Evolutionary conservation across 2,329 filamentous ascomycete genomes (phyloP), one percentile per base, ranked within the genome.

Genomic region (Septoria linicola): DNA sequence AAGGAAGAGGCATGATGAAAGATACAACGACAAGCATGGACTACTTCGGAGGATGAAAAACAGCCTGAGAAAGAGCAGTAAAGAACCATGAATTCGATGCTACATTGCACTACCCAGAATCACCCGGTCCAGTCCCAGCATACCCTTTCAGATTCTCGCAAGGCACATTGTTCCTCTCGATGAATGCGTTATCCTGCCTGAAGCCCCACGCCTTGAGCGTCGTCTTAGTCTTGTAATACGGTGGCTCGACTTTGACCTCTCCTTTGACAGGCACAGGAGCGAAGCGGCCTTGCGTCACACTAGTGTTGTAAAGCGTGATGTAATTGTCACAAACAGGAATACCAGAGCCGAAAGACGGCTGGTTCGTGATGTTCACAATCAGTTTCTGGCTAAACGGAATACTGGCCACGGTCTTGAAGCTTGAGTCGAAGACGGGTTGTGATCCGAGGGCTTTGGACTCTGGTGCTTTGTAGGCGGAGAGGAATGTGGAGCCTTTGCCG

Each of bases 311-410:
- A 8, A 57, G 46, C 11, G 45, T 53, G 14, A 53, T 54, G 37
- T 47, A 50, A 34, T 50, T 51, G 35, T 57, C 51, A 34, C 54
- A 56, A 11, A 51, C 39, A 1, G 30, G 37, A 10, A 41, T 25
- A 1, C 39, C 39, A 2, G 41, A 37, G 42, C 41, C 48, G 6
- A 57, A 57, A 8, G 41, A 25, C 3, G 54, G 54, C 30, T 57
- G 54, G 35, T 57, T 54, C 3, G 51, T 57, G 27, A 57, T 48
- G 32, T 57, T 57, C 20, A 51, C 27, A 14, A 54, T 49, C 34
- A 54, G 32, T 25, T 44, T 37, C 11, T 54, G 52, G 6, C 21
- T 43, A 32, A 42, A 54, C 11, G 42, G 41, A 17, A 46, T 42
- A 13, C 37, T 54, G 5, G 19, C 34, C 6, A 35, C 48, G 8